Conservation (phyloP, 805 yeast genomes). For the Suhomyces pyralidae region DNA sequence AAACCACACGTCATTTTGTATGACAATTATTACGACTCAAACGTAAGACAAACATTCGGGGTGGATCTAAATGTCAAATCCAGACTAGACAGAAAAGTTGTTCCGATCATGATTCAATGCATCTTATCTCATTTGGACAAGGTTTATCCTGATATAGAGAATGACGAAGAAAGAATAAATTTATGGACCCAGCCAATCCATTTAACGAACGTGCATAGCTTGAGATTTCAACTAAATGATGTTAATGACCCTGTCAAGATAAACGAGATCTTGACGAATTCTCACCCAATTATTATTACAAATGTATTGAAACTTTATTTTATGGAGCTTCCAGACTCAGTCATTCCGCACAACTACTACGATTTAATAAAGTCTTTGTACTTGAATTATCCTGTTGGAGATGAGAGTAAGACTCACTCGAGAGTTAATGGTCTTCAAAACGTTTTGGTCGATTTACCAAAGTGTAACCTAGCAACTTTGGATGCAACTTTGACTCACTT, state of each 20-base stretch:
- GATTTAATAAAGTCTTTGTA: slow-evolving; percentile 71
- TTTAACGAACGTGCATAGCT: slow-evolving; percentile 55
- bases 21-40: slow-evolving; percentile 75
- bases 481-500: slow-evolving; percentile 80
- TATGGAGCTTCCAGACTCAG: slow-evolving; percentile 75
- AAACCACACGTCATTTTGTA: slow-evolving; percentile 69
- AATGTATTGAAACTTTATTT: slow-evolving; percentile 69
- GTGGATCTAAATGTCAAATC: slow-evolving; percentile 70
- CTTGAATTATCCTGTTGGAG: slow-evolving; percentile 32
- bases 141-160: slow-evolving; percentile 63
- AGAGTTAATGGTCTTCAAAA: slow-evolving; percentile 65
- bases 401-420: slow-evolving; percentile 44
- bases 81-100: slow-evolving; percentile 66
- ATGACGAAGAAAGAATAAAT: slow-evolving; percentile 65
- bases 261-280: slow-evolving; percentile 30
- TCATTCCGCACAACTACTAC: slow-evolving; percentile 61
- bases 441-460: slow-evolving; percentile 63
- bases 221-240: slow-evolving; percentile 54
- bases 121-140: slow-evolving; percentile 65
- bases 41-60: slow-evolving; percentile 71
- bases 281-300: slow-evolving; percentile 58
- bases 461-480: slow-evolving; percentile 71
- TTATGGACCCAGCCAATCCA: slow-evolving; percentile 70
- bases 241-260: slow-evolving; percentile 28
- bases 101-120: slow-evolving; percentile 64